These are phyloP conservation scores for Liquidambar formosana DNA, from an alignment of 164 flowering plant genomes.

Conservation along the genomic window DNA sequence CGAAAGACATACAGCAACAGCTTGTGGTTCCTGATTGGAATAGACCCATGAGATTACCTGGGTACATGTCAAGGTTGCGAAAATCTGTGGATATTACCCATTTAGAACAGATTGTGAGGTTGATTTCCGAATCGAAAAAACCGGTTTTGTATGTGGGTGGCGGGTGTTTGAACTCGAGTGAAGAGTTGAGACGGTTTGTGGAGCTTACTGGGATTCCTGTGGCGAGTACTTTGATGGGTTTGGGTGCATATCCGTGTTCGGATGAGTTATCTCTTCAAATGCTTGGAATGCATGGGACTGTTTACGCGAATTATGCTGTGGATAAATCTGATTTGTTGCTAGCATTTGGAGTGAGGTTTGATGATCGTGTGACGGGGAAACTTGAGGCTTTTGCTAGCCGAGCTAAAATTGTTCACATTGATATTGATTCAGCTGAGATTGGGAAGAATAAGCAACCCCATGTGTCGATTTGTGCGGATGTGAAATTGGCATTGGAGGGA, in stretches of 20 bases:
- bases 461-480: conserved; percentile 62
- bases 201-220: conserved; percentile 70
- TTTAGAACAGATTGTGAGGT: conserved; percentile 55
- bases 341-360: conserved; percentile 74
- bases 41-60: conserved; percentile 40
- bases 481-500: conserved; percentile 49
- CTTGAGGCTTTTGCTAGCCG: conserved; percentile 71
- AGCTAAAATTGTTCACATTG: conserved; percentile 74
- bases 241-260: conserved; percentile 43
- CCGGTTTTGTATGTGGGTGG: conserved; percentile 74
- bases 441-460: conserved; percentile 81
- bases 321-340: conserved; percentile 59
- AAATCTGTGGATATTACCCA: conserved; percentile 27
- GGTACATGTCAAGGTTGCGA: conserved; percentile 52
- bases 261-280: conserved; percentile 56
- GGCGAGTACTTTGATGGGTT: conserved; percentile 74
- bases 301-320: conserved; percentile 71
- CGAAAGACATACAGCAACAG: conserved; percentile 68
- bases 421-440: conserved; percentile 71
- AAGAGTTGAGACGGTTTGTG: conserved; percentile 54
- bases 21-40: conserved; percentile 57
- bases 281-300: conserved; percentile 84
- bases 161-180: conserved; percentile 66
- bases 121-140: conserved; percentile 53
- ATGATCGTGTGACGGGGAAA: conserved; percentile 75